These are phyloP conservation scores for Hemerocallis citrina DNA, from an alignment of 106 monocot species.

Conservation along the genomic window DNA sequence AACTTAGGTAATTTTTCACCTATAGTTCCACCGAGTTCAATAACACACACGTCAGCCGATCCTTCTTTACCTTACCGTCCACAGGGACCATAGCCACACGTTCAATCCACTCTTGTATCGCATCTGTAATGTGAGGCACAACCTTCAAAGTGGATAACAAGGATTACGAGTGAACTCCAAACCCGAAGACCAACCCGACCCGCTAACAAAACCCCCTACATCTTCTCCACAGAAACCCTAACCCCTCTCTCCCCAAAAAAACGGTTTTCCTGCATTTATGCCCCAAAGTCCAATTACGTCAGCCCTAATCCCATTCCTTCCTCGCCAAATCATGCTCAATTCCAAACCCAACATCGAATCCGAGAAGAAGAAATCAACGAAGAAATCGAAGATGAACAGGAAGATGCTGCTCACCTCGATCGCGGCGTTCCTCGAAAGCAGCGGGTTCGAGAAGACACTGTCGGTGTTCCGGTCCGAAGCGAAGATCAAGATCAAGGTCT, in stretches of 20 bases:
- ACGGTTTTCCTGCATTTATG: no score
- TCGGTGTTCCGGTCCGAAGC: conserved; percentile 29
- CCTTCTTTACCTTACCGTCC: conserved; percentile 62
- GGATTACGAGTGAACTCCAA: no score
- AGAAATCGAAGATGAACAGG: conserved; percentile 11
- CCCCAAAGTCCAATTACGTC: no score
- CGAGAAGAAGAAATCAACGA: conserved; percentile 9
- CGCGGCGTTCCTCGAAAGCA: conserved; percentile 34
- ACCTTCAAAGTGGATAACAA: conserved; percentile 20
- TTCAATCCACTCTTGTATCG: conserved; percentile 71
- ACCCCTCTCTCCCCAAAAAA: no score
- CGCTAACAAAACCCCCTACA: no score
- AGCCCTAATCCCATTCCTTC: conserved; percentile 24
- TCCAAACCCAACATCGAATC: neutral
- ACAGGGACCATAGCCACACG: conserved; percentile 48
- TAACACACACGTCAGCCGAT: conserved; percentile 56
- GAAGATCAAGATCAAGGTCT: conserved; percentile 33
- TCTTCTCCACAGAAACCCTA: no score
- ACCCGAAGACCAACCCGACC: no score
- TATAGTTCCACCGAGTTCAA: conserved; percentile 66
- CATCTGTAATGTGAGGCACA: conserved; percentile 64
- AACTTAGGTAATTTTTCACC: no score
- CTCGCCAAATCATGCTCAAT: conserved; percentile 42
- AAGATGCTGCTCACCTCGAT: conserved; percentile 23
- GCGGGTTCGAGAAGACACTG: conserved; percentile 28